Evolutionary conservation across 805 yeast species (phyloP), one percentile per base, ranked within the genome.

Genomic region (Pichia nanzhaoensis): DNA sequence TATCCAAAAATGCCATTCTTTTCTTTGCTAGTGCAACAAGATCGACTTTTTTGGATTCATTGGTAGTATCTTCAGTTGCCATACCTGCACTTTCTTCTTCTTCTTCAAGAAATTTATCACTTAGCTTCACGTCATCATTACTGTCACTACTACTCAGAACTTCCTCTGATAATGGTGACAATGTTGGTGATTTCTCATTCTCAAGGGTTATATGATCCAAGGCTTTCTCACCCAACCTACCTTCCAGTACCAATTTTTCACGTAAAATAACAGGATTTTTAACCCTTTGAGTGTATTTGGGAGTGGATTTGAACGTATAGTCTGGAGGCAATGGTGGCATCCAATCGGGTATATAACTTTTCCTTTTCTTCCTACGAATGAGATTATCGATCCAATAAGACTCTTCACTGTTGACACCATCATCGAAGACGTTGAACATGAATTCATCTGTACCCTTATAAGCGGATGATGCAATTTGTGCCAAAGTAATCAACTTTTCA

Each of bases 311-410:
- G 60, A 84, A 91, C 0, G 98, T 91, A 63, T 90, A 95, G 56
- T 88, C 95, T 0, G 98, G 96, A 1, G 99, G 99, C 24, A 91
- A 70, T 12, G 79, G 78, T 0, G 99, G 99, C 54, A 91, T 66
- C 81, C 89, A 89, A 5, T 66, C 58, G 0, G 95, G 95, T 7
- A 86, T 72, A 48, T 77, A 77, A 5, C 60, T 58, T 39, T 66
- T 53, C 13, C 66, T 32, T 61, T 40, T 41, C n/a, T 45, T 41
- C 22, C 51, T 39, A 34, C 37, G 37, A 32, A 46, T 30, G 14
- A 50, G 20, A n/a, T 45, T 37, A 40, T 50, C 53, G 9, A 45
- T 42, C 53, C 53, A 50, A 33, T 35, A 45, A n/a, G 39, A 33
- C 16, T 33, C 30, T 36, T 47, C 34, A 7, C n/a, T 20, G 2